Evolutionary conservation across 495 filamentous ascomycete genomes (phyloP).

Genomic region (Xylaria bambusicola): DNA sequence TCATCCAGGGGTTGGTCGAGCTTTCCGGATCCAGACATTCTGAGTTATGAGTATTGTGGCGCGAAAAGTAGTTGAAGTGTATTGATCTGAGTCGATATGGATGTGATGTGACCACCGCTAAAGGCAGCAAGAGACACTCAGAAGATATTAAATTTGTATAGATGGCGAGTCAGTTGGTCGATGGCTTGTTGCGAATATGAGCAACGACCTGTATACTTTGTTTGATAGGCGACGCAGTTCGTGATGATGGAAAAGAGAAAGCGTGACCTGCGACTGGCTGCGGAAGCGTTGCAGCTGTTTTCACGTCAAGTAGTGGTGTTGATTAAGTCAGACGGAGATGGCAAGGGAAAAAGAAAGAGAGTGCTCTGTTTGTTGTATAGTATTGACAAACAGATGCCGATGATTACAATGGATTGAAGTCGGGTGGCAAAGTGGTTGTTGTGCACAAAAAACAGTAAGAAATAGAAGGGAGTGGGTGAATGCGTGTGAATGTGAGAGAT

Average conservation of each 20-base stretch:
- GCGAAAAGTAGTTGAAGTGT: too few relatives aligned
- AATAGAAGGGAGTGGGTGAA: conserved; percentile 8
- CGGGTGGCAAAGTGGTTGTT: neutral
- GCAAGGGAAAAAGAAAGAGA: neutral
- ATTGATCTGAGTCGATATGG: too few relatives aligned
- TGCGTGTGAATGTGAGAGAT: neutral
- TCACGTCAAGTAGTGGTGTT: neutral
- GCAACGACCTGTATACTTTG: too few relatives aligned
- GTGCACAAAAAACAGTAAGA: neutral
- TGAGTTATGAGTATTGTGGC: conserved; percentile 47
- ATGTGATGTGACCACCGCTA: too few relatives aligned
- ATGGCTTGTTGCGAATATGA: too few relatives aligned
- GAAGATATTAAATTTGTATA: too few relatives aligned
- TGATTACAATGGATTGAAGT: conserved; percentile 10
- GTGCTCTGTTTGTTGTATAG: neutral
- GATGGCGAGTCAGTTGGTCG: too few relatives aligned
- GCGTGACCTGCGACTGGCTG: conserved; percentile 15
- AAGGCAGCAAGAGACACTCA: too few relatives aligned
- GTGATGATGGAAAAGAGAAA: neutral
- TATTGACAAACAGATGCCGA: neutral
- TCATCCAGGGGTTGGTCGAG: conserved; percentile 95
- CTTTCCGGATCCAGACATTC: conserved; percentile 83
- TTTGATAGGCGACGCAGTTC: neutral
- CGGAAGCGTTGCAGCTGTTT: neutral
- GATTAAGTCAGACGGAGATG: neutral